Conservation (phyloP, 371 early-diverging fungal species). For the Circinella umbellata region DNA sequence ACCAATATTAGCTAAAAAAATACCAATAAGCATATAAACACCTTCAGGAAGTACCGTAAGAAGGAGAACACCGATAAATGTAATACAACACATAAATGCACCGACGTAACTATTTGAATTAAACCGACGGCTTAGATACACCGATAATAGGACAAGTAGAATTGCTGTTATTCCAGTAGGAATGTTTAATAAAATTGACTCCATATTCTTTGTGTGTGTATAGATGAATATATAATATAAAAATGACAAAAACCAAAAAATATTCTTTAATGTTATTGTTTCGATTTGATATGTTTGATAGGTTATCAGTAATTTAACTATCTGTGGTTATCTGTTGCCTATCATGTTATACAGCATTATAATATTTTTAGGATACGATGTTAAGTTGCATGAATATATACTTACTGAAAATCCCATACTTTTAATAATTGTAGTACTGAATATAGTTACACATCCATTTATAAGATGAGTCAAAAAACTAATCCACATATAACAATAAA, state of each 20-base stretch:
- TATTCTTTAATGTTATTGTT: neutral
- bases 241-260: too few relatives aligned
- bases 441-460: conserved; percentile 41
- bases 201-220: neutral
- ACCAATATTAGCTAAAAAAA: conserved; percentile 19
- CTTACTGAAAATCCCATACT: conserved; percentile 39
- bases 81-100: conserved; percentile 10
- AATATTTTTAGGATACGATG: neutral
- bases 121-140: conserved; percentile 20
- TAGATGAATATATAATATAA: neutral
- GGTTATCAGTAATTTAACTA: too few relatives aligned
- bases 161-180: conserved; percentile 21
- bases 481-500: conserved; percentile 31
- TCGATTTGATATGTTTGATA: neutral
- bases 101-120: conserved; percentile 26
- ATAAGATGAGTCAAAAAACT: conserved; percentile 35
- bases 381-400: neutral
- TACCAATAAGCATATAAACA: conserved; percentile 25
- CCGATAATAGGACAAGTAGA: conserved; percentile 14
- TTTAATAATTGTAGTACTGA: conserved; percentile 31
- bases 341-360: neutral
- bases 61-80: conserved; percentile 28
- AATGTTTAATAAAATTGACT: conserved; percentile 24
- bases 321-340: too few relatives aligned
- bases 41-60: conserved; percentile 27